Evolutionary conservation across 2,329 filamentous ascomycete genomes (phyloP), one percentile per base, ranked within the genome.

Genomic region (Aspergillus brunneoviolaceus): DNA sequence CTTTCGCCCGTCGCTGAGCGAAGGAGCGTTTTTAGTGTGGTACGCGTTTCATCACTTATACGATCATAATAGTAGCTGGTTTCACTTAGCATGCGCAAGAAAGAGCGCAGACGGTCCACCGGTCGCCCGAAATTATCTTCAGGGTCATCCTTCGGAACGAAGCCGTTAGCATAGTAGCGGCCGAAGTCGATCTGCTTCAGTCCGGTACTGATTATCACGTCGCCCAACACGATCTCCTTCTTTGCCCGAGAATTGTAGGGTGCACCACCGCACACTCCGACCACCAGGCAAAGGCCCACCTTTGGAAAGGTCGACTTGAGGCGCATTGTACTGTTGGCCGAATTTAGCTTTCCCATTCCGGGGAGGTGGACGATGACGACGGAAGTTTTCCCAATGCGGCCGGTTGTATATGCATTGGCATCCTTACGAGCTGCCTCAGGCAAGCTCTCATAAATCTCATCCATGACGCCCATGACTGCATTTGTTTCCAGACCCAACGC

Each of bases 191-290:
- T 25, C n/a, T 45, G 31, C 7, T 45, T 6, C 12, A 55, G 12
- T 2, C 19, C 19, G n/a, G 21, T 27, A 27, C 42, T 49, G 50
- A 59, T 55, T 11, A 59, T 45, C 3, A 76, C 65, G 62, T 76
- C 73, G 5, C 74, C 74, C 5, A 76, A 65, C 7, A 70, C 16
- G 5, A 51, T 27, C 72, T 67, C 16, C 70, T 65, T 2, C 33
- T 14, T 35, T 58, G 4, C 25, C 10, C 10, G n/a, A 70, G 35
- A 27, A 2, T 4, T 27, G 23, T 10, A 42, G 0, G 77, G 76
- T 5, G 76, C 67, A 10, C 74, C 78, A 0, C 77, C 80, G 49
- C 78, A 81, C 2, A 81, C 69, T 0, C 79, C 79, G 3, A 76
- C 73, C 0, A 81, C 49, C 0, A 81, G 29, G 0, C 62, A 73